Evolutionary conservation across 2,329 filamentous ascomycete genomes (phyloP).

Genomic region (Exophiala dermatitidis): DNA sequence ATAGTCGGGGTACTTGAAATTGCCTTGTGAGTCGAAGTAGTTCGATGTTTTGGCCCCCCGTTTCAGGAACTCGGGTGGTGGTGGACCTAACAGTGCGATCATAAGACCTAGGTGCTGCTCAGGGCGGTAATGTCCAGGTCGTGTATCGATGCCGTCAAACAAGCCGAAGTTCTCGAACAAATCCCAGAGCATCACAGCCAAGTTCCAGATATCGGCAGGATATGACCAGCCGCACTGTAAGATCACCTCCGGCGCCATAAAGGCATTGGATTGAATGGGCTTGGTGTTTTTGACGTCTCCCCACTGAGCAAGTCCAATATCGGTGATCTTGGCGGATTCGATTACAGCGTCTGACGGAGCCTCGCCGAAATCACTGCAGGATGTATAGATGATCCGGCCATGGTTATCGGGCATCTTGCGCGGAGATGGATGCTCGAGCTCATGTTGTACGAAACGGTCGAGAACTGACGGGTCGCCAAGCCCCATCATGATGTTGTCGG

Average conservation of each 20-base stretch:
- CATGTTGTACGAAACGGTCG: conserved; percentile 31
- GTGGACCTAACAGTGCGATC: conserved; percentile 37
- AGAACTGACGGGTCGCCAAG: conserved; percentile 30
- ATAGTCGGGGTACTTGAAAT: conserved; percentile 24
- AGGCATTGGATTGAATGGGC: conserved; percentile 42
- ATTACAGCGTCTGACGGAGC: conserved; percentile 21
- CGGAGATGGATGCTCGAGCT: conserved; percentile 30
- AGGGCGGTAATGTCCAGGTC: conserved; percentile 33
- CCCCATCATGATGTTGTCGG: conserved; percentile 39
- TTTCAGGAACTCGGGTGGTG: conserved; percentile 33
- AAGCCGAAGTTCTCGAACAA: conserved; percentile 34
- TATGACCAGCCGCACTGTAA: conserved; percentile 36
- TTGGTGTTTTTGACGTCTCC: conserved; percentile 38
- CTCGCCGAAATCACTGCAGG: conserved; percentile 30
- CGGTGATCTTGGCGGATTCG: conserved; percentile 31
- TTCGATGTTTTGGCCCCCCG: conserved; percentile 31
- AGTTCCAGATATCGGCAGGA: conserved; percentile 38
- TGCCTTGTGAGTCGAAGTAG: conserved; percentile 25
- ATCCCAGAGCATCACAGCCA: conserved; percentile 38
- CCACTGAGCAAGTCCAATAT: conserved; percentile 35
- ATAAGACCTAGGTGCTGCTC: conserved; percentile 39
- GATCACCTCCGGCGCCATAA: conserved; percentile 38
- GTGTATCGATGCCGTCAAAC: conserved; percentile 33
- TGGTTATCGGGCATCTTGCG: conserved; percentile 31
- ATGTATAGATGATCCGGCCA: conserved; percentile 34